These are phyloP conservation scores for Cotoneaster glaucophyllus DNA, from an alignment of 306 rosid genomes.

Conservation along the genomic window DNA sequence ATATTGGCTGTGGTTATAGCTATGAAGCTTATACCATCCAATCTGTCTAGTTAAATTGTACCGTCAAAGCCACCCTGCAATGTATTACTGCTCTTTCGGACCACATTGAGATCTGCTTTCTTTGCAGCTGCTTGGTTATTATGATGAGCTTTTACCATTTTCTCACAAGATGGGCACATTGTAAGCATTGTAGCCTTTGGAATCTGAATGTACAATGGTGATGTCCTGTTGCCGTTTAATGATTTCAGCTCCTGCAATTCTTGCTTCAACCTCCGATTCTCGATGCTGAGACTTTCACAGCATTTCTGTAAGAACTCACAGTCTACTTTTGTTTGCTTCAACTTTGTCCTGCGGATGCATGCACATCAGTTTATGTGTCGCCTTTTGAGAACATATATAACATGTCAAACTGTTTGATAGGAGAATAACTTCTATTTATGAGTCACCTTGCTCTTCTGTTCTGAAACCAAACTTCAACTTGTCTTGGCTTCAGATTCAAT, in stretches of 20 bases:
- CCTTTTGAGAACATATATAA: neutral
- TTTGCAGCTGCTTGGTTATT: neutral
- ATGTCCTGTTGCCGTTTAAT: neutral
- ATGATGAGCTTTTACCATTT: neutral
- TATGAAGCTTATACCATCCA: neutral
- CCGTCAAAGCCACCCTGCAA: neutral
- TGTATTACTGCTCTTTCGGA: neutral
- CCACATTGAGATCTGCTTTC: neutral
- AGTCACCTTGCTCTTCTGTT: constrained; percentile 84
- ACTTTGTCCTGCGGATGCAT: constrained; percentile 54
- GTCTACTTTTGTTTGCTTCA: constrained; percentile 82
- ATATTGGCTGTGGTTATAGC: neutral
- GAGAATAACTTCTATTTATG: neutral
- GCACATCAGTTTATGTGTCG: neutral
- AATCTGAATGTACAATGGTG: constrained; percentile 26
- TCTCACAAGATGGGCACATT: constrained; percentile 3
- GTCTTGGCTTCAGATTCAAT: constrained; percentile 69
- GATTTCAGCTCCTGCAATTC: constrained; percentile 60
- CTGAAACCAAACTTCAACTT: constrained; percentile 96
- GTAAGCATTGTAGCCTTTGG: constrained; percentile 29
- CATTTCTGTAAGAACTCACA: constrained; percentile 63
- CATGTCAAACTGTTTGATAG: neutral
- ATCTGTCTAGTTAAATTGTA: neutral
- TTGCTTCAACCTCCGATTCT: constrained; percentile 66
- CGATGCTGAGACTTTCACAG: constrained; percentile 53